Evolutionary conservation across 352 stramenopile genomes (phyloP).

Genomic region (Phytophthora foliorum): DNA sequence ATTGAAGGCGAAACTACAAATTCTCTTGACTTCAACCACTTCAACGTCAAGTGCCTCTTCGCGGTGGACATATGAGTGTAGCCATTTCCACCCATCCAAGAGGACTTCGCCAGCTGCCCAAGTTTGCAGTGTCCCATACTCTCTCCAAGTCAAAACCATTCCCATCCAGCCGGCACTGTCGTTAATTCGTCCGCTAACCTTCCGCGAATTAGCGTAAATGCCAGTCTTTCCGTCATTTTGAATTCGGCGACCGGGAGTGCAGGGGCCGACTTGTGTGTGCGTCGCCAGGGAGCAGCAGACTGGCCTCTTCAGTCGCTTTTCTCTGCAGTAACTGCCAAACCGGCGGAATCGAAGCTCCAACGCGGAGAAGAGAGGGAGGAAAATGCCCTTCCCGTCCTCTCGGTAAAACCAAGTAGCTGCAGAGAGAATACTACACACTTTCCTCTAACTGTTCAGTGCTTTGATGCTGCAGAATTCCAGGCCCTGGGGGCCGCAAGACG

Average conservation of each 20-base stretch:
- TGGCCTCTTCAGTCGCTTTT: constrained; percentile 5
- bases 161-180: constrained; percentile 1
- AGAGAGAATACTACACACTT: background rate
- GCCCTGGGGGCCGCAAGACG: constrained; percentile 17
- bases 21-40: constrained; percentile 3
- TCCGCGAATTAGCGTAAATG: constrained; percentile 27
- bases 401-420: constrained; percentile 21
- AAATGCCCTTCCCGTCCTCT: constrained; percentile 46
- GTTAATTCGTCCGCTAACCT: constrained; percentile 21
- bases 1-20: background rate
- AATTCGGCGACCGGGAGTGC: constrained; percentile 5
- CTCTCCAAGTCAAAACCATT: background rate
- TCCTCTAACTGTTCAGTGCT: constrained; percentile 1
- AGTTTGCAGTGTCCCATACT: background rate
- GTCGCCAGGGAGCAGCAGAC: constrained; percentile 4
- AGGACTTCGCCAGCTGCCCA: too few relatives aligned
- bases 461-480: constrained; percentile 35
- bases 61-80: constrained; percentile 1
- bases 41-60: constrained; percentile 11
- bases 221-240: constrained; percentile 19
- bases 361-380: constrained; percentile 1
- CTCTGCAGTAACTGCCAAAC: constrained; percentile 33
- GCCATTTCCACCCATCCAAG: background rate
- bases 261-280: background rate
- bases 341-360: background rate